Conservation (phyloP, 768 basidiomycete species). For the Mycena floridula region DNA sequence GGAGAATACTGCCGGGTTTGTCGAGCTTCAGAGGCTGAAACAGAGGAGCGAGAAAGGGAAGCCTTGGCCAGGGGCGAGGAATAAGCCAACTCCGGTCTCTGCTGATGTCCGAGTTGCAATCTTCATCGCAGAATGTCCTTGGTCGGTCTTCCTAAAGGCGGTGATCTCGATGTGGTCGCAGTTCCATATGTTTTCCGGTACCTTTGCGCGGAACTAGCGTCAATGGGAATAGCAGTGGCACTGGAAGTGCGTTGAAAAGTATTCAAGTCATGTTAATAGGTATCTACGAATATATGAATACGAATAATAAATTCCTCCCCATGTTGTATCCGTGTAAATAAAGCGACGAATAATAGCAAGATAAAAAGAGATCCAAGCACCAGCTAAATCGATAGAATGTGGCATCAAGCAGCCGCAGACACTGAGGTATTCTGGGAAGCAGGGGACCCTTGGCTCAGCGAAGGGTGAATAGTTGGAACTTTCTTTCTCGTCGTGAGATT, state of each 20-base stretch:
- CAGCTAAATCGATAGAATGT: too few species aligned
- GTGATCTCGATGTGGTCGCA: conserved; percentile 90
- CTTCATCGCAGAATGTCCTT: conserved; percentile 61
- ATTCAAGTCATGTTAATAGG: too few species aligned
- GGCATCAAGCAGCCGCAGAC: neutral
- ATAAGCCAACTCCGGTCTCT: conserved; percentile 29
- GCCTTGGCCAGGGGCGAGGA: conserved; percentile 52
- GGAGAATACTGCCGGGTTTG: conserved; percentile 98
- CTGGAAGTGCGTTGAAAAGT: conserved; percentile 49
- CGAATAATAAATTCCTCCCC: too few species aligned
- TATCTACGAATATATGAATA: too few species aligned
- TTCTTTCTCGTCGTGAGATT: neutral
- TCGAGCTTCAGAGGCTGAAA: conserved; percentile 60
- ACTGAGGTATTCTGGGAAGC: neutral
- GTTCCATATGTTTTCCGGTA: conserved; percentile 94
- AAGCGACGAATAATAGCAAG: too few species aligned
- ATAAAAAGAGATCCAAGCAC: too few species aligned
- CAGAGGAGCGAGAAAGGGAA: conserved; percentile 55
- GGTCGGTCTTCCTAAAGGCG: conserved; percentile 55
- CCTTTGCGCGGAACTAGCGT: conserved; percentile 93
- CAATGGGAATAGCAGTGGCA: conserved; percentile 94
- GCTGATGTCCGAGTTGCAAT: conserved; percentile 61
- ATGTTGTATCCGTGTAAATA: too few species aligned
- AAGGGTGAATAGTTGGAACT: neutral
- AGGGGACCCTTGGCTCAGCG: neutral